phyloP scores from a whole-genome alignment of 176 grass and related monocot genomes.

The Rhynchospora pubera region DNA sequence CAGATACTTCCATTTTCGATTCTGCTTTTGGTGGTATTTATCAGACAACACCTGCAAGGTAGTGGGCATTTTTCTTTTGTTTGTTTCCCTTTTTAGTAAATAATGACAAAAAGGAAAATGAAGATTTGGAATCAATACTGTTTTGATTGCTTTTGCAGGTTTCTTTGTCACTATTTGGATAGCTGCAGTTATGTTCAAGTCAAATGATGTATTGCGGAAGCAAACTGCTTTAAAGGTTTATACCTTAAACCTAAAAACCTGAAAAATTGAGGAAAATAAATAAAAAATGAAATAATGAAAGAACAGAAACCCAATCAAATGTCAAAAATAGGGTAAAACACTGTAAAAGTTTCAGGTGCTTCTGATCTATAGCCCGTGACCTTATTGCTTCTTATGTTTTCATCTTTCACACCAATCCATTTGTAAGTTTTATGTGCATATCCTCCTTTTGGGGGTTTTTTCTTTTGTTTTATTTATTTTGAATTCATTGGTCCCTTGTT shows the following conservation, averaged over 20 bases:
- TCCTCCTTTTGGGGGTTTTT: not conserved
- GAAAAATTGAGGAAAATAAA: not conserved
- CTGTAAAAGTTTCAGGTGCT: not conserved
- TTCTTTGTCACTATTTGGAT: slow-evolving; percentile 97
- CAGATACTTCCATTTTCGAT: slow-evolving; percentile 97
- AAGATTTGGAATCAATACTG: not conserved
- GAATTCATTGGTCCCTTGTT: slow-evolving; percentile 4
- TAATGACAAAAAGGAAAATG: not conserved
- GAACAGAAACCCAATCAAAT: not conserved
- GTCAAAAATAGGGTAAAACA: not conserved
- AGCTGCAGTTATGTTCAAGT: slow-evolving; percentile 98
- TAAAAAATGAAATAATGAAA: not conserved
- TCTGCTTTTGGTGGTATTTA: slow-evolving; percentile 91
- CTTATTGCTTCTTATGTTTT: not conserved
- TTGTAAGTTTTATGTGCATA: not conserved
- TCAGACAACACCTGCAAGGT: slow-evolving; percentile 98
- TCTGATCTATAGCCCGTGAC: not conserved
- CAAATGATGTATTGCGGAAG: slow-evolving; percentile 88
- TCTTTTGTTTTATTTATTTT: not conserved
- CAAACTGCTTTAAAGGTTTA: slow-evolving; percentile 94
- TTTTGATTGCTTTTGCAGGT: slow-evolving; percentile 35
- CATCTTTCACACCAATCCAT: not conserved
- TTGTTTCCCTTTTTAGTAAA: not conserved
- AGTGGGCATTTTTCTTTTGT: not conserved
- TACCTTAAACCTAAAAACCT: not conserved